Conservation (phyloP, 106 monocot genomes). For the Acorus gramineus region DNA sequence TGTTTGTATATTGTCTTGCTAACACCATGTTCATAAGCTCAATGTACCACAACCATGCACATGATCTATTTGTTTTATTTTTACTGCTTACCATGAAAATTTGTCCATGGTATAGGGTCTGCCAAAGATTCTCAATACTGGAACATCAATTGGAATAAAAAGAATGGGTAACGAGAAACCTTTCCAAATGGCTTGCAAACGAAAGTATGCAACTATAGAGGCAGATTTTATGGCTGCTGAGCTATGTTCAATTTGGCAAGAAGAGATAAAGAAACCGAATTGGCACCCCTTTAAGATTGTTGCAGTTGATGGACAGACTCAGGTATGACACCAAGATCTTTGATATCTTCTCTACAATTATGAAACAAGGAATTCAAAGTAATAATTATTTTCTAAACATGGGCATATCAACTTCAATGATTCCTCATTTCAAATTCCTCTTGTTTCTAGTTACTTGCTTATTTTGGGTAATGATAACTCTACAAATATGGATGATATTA, state of each 20-base stretch:
- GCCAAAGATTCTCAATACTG: conserved; percentile 13
- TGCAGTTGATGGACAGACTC: conserved; percentile 22
- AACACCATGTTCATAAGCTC: no score
- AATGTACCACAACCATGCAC: no score
- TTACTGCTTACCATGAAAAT: no score
- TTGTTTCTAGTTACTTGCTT: no score
- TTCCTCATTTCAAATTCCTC: no score
- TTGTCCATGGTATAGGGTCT: conserved; percentile 23
- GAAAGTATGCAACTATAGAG: conserved; percentile 22
- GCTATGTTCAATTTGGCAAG: conserved; percentile 36
- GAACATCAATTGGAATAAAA: conserved; percentile 35
- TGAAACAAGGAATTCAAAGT: no score
- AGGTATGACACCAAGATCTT: conserved; percentile 19
- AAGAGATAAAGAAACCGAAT: conserved; percentile 34
- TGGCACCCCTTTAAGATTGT: conserved; percentile 51
- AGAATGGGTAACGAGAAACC: conserved; percentile 55
- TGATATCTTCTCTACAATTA: no score
- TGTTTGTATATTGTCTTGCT: no score
- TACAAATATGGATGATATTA: not conserved
- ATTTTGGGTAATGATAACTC: not conserved
- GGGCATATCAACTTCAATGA: no score
- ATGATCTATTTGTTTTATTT: no score
- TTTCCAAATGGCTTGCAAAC: conserved; percentile 31
- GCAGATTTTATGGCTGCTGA: conserved; percentile 27
- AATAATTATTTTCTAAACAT: no score